phyloP scores from a whole-genome alignment of 768 basidiomycete species.

The Tulasnella sp. region DNA sequence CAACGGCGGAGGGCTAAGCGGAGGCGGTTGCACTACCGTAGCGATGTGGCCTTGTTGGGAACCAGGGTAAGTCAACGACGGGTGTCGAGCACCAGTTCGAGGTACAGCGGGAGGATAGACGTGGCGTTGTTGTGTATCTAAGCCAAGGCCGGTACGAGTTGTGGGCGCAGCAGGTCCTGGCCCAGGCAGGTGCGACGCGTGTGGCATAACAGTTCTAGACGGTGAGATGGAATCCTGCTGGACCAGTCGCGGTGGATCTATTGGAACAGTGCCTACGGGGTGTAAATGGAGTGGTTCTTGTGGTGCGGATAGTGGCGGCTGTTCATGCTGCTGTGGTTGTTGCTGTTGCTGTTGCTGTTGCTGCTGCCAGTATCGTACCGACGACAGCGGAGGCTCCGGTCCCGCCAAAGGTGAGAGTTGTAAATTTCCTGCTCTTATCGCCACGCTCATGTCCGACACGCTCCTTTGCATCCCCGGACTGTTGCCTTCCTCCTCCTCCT shows the following conservation, averaged over 20 bases:
- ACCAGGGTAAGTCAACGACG: neutral
- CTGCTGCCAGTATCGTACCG: too few species aligned
- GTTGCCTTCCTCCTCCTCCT: neutral
- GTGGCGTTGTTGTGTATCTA: neutral
- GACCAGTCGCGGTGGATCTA: too few species aligned
- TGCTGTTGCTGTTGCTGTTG: too few species aligned
- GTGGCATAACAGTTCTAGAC: neutral
- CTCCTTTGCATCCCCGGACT: neutral
- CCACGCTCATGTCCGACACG: neutral
- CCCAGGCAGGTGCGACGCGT: constrained; percentile 9
- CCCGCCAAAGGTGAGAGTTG: neutral
- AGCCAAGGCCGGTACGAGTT: neutral
- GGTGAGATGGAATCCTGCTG: constrained; percentile 7
- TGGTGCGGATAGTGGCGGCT: neutral
- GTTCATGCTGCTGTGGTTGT: too few species aligned
- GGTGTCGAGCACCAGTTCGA: neutral
- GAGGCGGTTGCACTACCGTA: neutral
- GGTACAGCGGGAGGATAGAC: neutral
- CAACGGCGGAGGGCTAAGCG: neutral
- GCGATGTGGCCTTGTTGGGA: too few species aligned
- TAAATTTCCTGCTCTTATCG: neutral
- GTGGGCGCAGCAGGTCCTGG: neutral
- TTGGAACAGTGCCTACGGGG: neutral
- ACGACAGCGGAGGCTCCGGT: neutral
- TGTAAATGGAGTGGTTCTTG: neutral